These are phyloP conservation scores for Aspergillus proliferans DNA, from an alignment of 2,329 filamentous ascomycete genomes.

Conservation along the genomic window DNA sequence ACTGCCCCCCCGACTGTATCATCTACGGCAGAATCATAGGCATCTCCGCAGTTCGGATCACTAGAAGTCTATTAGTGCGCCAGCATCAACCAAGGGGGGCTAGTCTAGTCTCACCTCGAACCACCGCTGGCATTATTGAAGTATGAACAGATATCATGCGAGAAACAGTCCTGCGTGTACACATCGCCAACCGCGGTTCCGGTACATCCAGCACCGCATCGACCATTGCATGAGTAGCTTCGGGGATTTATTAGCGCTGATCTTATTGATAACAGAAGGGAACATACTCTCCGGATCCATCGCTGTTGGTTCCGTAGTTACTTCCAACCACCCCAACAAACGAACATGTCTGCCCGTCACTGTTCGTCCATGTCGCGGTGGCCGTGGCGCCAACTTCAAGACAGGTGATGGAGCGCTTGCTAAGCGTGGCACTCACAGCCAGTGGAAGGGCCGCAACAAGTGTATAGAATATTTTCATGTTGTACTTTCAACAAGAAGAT, in stretches of 20 bases:
- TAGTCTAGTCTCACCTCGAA: not conserved
- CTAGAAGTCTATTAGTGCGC: not conserved
- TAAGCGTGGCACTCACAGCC: not conserved
- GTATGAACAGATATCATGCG: constrained; percentile 16
- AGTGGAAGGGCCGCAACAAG: constrained; percentile 1
- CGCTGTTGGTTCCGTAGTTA: constrained; percentile 10
- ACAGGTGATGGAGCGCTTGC: constrained; percentile 10
- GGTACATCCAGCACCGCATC: constrained; percentile 12
- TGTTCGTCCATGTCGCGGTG: constrained; percentile 12
- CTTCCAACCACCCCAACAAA: constrained; percentile 11
- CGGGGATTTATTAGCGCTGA: not conserved
- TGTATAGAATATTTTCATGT: not conserved
- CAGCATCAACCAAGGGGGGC: not conserved
- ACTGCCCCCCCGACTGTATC: constrained; percentile 3
- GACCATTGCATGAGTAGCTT: constrained; percentile 15
- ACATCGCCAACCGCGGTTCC: constrained; percentile 10
- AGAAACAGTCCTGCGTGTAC: constrained; percentile 15
- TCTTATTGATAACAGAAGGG: not conserved
- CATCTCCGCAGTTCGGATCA: constrained; percentile 10
- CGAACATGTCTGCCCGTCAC: constrained; percentile 7
- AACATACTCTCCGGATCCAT: constrained; percentile 9
- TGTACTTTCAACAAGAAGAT: not conserved
- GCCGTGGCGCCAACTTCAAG: constrained; percentile 10
- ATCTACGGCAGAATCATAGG: constrained; percentile 7
- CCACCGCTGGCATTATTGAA: constrained; percentile 12